Percentiles rank a stretch among this genome's conserved stretches.
These are phyloP conservation scores for Arthrobotrys musiformis DNA, from an alignment of 2,329 filamentous ascomycete genomes.

Conservation along the genomic window DNA sequence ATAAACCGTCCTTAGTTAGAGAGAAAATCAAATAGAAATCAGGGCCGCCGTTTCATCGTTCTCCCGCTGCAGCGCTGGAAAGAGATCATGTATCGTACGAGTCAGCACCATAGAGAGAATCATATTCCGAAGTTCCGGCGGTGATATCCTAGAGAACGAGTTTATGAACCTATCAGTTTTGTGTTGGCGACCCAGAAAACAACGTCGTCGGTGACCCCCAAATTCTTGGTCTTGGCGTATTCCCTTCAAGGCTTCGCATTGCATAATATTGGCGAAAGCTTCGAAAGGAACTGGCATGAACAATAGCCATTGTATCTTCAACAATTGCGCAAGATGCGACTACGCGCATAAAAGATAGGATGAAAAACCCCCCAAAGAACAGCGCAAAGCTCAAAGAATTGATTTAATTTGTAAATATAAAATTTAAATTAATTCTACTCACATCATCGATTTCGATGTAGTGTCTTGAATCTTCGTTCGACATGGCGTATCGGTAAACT, in stretches of 20 bases:
- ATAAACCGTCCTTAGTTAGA: neutral
- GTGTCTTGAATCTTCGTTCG: neutral
- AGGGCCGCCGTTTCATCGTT: neutral
- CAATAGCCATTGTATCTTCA: neutral
- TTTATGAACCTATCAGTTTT: neutral
- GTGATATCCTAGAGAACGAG: neutral
- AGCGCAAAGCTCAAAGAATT: neutral
- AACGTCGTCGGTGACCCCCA: neutral
- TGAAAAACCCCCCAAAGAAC: too few relatives aligned
- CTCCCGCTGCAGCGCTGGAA: neutral
- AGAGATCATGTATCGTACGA: constrained; percentile 22
- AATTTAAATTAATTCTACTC: neutral
- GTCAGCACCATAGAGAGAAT: constrained; percentile 49
- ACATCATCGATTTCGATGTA: neutral
- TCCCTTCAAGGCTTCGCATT: neutral
- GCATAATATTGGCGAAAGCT: neutral
- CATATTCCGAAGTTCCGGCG: constrained; percentile 28
- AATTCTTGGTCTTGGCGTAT: neutral
- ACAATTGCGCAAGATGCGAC: neutral
- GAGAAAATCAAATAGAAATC: neutral
- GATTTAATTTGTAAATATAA: neutral
- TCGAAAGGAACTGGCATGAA: neutral
- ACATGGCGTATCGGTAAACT: neutral
- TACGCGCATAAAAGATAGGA: too few relatives aligned
- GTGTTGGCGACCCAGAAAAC: neutral